Conservation (phyloP, 2,329 filamentous ascomycete genomes). For the Aspergillus neoniger region DNA sequence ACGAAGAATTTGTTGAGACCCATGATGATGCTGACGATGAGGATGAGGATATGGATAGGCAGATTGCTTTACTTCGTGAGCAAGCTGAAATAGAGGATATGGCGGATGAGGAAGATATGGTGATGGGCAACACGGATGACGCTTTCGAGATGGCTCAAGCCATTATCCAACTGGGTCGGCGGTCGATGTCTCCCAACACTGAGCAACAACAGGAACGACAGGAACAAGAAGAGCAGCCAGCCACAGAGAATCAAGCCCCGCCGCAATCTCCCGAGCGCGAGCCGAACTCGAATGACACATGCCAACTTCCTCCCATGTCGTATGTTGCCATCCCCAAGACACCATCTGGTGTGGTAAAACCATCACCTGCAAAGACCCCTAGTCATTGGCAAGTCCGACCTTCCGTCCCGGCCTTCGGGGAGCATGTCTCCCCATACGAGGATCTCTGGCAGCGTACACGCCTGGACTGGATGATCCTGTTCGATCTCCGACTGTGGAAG, state of each 20-base stretch:
- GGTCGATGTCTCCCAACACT: neutral
- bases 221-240: conserved; percentile 9
- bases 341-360: conserved; percentile 56
- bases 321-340: conserved; percentile 76
- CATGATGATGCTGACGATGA: conserved; percentile 50
- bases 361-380: conserved; percentile 54
- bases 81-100: conserved; percentile 27
- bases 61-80: conserved; percentile 24
- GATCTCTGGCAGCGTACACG: conserved; percentile 87
- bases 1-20: conserved; percentile 48
- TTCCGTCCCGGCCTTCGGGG: conserved; percentile 63
- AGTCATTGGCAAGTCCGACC: conserved; percentile 87
- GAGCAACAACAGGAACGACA: conserved; percentile 19
- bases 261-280: conserved; percentile 20
- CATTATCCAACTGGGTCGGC: conserved; percentile 71
- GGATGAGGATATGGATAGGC: conserved; percentile 39
- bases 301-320: conserved; percentile 23
- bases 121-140: conserved; percentile 59
- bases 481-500: conserved; percentile 96
- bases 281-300: conserved; percentile 15
- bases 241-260: neutral
- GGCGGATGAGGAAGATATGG: conserved; percentile 52
- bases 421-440: conserved; percentile 71
- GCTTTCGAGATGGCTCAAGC: conserved; percentile 75
- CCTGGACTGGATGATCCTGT: conserved; percentile 90